These are phyloP conservation scores for Antitrichia curtipendula DNA, from an alignment of 225 moss, liverwort and hornwort species.

Conservation along the genomic window DNA sequence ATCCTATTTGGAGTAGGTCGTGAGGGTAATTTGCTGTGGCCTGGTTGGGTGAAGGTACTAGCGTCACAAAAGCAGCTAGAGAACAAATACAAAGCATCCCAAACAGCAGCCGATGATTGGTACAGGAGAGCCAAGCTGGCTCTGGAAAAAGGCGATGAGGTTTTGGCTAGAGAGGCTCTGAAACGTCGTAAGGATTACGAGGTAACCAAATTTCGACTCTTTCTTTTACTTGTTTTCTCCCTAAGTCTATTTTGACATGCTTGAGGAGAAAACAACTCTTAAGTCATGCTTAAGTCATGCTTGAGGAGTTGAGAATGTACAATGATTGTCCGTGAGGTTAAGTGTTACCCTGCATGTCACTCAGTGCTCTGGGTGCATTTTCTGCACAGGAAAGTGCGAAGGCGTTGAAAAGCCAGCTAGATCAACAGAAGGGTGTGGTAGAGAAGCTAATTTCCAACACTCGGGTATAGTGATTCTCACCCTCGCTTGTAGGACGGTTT, in stretches of 20 bases:
- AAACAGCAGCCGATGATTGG: slow-evolving; percentile 88
- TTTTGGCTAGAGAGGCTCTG: slow-evolving; percentile 80
- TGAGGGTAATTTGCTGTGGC: neutral
- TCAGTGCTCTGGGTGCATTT: neutral
- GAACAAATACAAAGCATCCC: slow-evolving; percentile 80
- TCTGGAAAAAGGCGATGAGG: slow-evolving; percentile 87
- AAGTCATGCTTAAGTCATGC: neutral
- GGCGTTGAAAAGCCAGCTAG: slow-evolving; percentile 73
- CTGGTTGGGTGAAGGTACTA: slow-evolving; percentile 46
- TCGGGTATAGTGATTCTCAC: slow-evolving; percentile 35
- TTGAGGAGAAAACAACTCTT: neutral
- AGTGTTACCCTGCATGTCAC: neutral
- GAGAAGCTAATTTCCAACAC: slow-evolving; percentile 93
- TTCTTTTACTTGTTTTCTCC: neutral
- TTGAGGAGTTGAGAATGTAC: neutral
- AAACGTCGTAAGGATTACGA: slow-evolving; percentile 95
- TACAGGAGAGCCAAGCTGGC: slow-evolving; percentile 94
- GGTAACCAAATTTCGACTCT: slow-evolving; percentile 4
- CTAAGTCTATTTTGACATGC: neutral
- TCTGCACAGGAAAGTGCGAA: slow-evolving; percentile 75
- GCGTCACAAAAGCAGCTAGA: slow-evolving; percentile 97
- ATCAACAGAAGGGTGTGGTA: slow-evolving; percentile 84
- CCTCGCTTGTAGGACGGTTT: neutral
- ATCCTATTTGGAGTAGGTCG: neutral
- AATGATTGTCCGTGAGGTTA: neutral